Conservation (phyloP, 1,284 basidiomycete genomes). For the Austroboletus niveus region DNA sequence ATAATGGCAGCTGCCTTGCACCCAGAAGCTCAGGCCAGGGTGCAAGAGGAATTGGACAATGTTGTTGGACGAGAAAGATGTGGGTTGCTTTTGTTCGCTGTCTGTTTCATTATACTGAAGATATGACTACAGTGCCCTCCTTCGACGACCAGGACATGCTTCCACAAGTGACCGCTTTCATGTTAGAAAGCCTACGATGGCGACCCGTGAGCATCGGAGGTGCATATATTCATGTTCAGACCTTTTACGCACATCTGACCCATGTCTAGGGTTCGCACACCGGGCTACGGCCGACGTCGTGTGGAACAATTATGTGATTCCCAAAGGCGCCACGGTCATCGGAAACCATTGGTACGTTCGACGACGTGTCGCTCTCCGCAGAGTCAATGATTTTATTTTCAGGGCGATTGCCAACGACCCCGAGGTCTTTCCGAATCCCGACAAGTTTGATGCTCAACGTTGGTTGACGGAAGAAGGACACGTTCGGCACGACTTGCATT, state of each 20-base stretch:
- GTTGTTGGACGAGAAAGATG: conserved; percentile 38
- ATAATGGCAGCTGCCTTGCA: conserved; percentile 46
- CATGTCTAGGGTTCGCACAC: conserved; percentile 47
- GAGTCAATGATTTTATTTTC: not conserved
- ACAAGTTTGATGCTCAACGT: conserved; percentile 54
- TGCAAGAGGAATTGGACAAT: conserved; percentile 43
- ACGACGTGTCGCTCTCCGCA: not conserved
- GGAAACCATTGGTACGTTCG: conserved; percentile 53
- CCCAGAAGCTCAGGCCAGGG: conserved; percentile 37
- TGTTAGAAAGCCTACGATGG: conserved; percentile 32
- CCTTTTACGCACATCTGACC: not conserved
- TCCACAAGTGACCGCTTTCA: conserved; percentile 28
- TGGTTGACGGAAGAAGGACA: conserved; percentile 53
- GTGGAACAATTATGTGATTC: conserved; percentile 57
- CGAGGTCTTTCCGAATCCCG: conserved; percentile 55
- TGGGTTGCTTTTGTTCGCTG: conserved; percentile 13
- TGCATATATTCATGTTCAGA: not conserved
- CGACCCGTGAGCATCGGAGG: conserved; percentile 30
- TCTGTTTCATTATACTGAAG: not conserved
- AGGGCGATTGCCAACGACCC: conserved; percentile 58
- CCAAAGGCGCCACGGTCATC: conserved; percentile 53
- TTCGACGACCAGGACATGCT: conserved; percentile 23
- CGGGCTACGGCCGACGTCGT: conserved; percentile 56
- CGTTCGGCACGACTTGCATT: conserved; percentile 49
- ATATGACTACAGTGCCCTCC: conserved; percentile 14